Evolutionary conservation across 164 flowering plant genomes (phyloP).

Genomic region (Chimonanthus praecox): DNA sequence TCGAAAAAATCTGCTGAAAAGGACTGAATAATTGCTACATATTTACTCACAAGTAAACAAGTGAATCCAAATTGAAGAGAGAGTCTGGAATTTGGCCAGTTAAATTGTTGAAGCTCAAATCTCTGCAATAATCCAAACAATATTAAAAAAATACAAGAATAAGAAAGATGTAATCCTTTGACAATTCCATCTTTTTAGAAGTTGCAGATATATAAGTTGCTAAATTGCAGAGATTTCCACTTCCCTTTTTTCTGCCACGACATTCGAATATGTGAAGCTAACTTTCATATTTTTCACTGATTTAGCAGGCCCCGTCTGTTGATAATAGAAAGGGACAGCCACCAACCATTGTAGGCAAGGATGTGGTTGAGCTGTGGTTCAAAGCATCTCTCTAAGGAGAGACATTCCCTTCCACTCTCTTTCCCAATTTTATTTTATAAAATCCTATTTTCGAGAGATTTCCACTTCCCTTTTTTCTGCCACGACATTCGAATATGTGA

Average conservation of each 20-base stretch:
- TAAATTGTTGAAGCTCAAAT: conserved; percentile 79
- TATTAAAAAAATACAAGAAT: not conserved
- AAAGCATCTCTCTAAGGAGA: too few species aligned
- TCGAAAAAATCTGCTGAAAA: not conserved
- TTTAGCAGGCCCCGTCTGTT: not conserved
- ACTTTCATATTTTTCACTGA: not conserved
- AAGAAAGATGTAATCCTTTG: not conserved
- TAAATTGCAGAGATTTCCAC: not conserved
- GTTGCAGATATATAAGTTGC: not conserved
- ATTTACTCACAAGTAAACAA: conserved; percentile 48
- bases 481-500: not conserved
- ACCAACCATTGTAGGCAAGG: too few species aligned
- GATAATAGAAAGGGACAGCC: too few species aligned
- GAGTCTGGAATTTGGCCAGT: conserved; percentile 49
- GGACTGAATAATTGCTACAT: not conserved
- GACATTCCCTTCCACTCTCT: too few species aligned
- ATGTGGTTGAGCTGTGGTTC: too few species aligned
- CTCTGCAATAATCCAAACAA: conserved; percentile 33
- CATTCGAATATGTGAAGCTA: not conserved
- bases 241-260: not conserved
- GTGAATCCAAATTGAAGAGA: conserved; percentile 50
- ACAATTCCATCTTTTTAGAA: not conserved
- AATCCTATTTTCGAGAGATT: not conserved
- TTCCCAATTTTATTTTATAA: too few species aligned
- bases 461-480: not conserved